Base-by-base conservation (phyloP, 176 grass and related monocot species). In the Alloteropsis semialata region DNA sequence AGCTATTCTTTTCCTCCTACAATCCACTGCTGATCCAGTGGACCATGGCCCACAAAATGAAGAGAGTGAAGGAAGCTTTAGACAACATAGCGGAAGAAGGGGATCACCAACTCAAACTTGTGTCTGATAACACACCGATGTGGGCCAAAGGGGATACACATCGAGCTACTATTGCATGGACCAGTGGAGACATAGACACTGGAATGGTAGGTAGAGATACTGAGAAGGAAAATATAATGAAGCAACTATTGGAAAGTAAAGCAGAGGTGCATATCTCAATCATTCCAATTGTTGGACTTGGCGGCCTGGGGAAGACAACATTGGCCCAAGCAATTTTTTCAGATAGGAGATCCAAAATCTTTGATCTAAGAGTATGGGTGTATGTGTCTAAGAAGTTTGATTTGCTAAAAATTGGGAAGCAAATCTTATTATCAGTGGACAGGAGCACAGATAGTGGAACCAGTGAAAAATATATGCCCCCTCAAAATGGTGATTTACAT, bases 301-400 rank as follows among this genome's bases (percentile, higher is more conserved):
- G 86, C 41, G 86, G 86, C 38, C 65, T 88, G 64, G 86, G 86
- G 64, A 88, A 88, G 72, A 84, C 86, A 48, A 89, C 87, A 60
- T 36, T 89, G 21, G 87, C 87, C 64, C 81, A 80, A 78, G 28
- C 83, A 30, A 24, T 89, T 24, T 89, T 68, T 76, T 59, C 44
- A 46, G 87, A 84, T 22, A 67, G 38, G 43, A 76, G 81, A 53
- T 14, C 41, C 21, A 80, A 50, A 59, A 46, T 80, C 37, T 89
- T 84, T 71, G 81, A 89, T 29, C 22, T 19, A 8, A 48, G 60
- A 7, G 75, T 88, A 45, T 88, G 79, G 85, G 49, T 88, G 1
- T 77, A 53, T 21, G 70, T 82, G 11, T 82, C 58, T 22, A 80
- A 76, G 24, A 82, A 77, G 45, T 88, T 88, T 71, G 56, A 88